phyloP scores from a whole-genome alignment of 2,329 filamentous ascomycete genomes.

The Colletotrichum sp. region DNA sequence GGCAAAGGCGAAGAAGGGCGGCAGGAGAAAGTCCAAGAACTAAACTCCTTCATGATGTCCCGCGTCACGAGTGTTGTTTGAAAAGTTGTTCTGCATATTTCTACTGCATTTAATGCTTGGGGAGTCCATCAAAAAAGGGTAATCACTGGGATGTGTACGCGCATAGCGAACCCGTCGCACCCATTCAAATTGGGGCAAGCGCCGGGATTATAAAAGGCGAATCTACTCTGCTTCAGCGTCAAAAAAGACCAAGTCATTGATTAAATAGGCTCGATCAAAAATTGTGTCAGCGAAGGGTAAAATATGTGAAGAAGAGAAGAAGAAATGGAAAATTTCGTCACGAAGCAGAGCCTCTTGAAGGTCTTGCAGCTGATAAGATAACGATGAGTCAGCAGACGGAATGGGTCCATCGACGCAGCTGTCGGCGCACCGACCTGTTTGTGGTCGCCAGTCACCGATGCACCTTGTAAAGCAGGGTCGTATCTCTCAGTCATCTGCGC shows the following conservation, averaged over 20 bases:
- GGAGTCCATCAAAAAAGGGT: neutral
- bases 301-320: slow-evolving; percentile 49
- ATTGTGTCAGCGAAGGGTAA: slow-evolving; percentile 47
- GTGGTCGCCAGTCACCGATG: neutral
- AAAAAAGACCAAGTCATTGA: slow-evolving; percentile 49
- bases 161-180: slow-evolving; percentile 67
- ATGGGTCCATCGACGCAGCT: neutral
- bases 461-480: neutral
- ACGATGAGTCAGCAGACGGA: slow-evolving; percentile 2
- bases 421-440: neutral
- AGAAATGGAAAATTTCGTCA: neutral
- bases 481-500: neutral
- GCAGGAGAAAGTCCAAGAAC: slow-evolving; percentile 40
- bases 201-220: slow-evolving; percentile 67
- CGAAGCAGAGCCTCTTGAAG: slow-evolving; percentile 1
- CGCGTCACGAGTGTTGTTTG: neutral
- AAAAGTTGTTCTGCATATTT: neutral
- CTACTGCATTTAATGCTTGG: neutral
- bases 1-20: slow-evolving; percentile 33
- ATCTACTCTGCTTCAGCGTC: slow-evolving; percentile 58
- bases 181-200: slow-evolving; percentile 49
- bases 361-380: slow-evolving; percentile 11
- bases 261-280: slow-evolving; percentile 34
- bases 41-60: slow-evolving; percentile 28
- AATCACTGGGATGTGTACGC: slow-evolving; percentile 50